Base-by-base conservation (phyloP, 1,284 basidiomycete genomes). In the Boletus mariae region DNA sequence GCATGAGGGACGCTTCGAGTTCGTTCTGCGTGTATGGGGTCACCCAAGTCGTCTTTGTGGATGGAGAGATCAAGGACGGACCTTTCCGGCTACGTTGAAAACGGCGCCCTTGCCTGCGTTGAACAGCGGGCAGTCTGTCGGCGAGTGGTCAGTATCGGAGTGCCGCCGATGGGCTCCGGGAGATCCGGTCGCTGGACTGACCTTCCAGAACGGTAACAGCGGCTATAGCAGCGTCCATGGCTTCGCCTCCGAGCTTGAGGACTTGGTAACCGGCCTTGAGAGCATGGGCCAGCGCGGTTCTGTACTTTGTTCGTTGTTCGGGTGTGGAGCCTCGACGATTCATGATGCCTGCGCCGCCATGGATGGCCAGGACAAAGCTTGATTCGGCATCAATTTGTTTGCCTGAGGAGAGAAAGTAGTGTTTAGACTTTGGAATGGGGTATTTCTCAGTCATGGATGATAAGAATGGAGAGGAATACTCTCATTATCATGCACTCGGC, bases 61-160 rank as follows among this genome's bases (percentile, higher is more conserved):
- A 11, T n/a, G 29, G 3, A 6, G 17, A 9, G 12, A 26, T 26
- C 11, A 11, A 17, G 44, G 44, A 10, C 15, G 43, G 10, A 87
- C 87, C 75, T 90, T 89, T 28, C 89, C 88, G 9, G 73, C 87
- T 7, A 79, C 72, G 60, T 91, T 92, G 73, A 90, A 92, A 4
- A 92, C 89, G 10, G 90, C 85, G 9, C 89, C 90, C 61, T 85
- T 88, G 7, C 80, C 88, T 5, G 84, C 72, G 61, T 92, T 92
- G 73, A 92, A 92, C 8, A 92, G 71, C 3, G 85, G 82, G 54
- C 79, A 82, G 61, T 93, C 90, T 90, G 37, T 48, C 47, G 31
- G 46, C 29, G 9, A 35, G 5, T 1, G 26, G 28, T 49, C 29
- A 41, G 25, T 25, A 25, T 25, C 25, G 25, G 25, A 4, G 25